Conservation (phyloP, 495 filamentous ascomycete species). For the Aspergillus mulundensis region DNA sequence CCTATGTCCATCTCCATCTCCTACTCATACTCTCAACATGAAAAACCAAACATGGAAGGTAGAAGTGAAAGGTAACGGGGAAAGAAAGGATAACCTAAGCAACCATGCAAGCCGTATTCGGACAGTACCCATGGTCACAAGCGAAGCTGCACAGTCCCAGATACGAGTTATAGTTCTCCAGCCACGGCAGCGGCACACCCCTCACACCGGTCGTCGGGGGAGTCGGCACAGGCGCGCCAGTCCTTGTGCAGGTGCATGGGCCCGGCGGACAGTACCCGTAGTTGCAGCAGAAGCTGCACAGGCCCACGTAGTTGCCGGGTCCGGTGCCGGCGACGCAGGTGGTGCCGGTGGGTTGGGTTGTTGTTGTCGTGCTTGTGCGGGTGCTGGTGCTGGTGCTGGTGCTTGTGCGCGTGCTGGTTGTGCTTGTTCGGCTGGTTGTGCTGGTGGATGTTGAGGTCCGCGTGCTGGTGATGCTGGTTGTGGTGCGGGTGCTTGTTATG, state of each 20-base stretch:
- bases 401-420: conserved; percentile 12
- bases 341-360: not conserved
- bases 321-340: conserved; percentile 36
- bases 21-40: not conserved
- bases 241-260: conserved; percentile 35
- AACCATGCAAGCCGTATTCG: conserved; percentile 30
- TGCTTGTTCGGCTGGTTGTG: conserved; percentile 6
- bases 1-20: no score
- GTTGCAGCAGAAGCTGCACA: conserved; percentile 38
- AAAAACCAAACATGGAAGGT: not conserved
- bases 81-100: no score
- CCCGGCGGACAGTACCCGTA: conserved; percentile 40
- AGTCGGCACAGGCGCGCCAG: conserved; percentile 25
- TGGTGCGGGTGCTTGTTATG: conserved; percentile 6
- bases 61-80: not conserved
- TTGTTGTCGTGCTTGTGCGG: conserved; percentile 9
- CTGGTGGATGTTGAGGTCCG: conserved; percentile 11
- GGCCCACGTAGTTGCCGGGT: conserved; percentile 36
- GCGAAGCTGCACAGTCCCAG: conserved; percentile 40
- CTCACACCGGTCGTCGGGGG: conserved; percentile 21
- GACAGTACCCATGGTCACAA: conserved; percentile 42
- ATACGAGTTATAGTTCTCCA: conserved; percentile 30
- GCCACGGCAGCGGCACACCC: conserved; percentile 26
- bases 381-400: conserved; percentile 14
- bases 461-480: conserved; percentile 2